Conservation (phyloP, 441 rosid genomes). For the Croton laevigatus region DNA sequence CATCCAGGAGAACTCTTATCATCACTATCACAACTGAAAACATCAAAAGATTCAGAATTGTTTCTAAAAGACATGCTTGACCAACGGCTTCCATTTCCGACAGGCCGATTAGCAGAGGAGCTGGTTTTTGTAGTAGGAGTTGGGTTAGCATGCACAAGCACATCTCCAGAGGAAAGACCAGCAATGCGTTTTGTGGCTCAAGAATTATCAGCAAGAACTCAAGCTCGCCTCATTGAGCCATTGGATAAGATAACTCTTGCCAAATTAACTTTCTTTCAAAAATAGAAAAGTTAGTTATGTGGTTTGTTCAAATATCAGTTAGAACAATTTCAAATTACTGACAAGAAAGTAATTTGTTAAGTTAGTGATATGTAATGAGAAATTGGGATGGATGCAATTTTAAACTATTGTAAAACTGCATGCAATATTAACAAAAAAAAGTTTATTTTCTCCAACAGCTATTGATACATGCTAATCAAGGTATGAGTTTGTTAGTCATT, state of each 20-base stretch:
- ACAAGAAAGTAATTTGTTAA: no score
- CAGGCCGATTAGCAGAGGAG: conserved; percentile 40
- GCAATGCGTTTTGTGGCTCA: conserved; percentile 53
- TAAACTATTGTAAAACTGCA: no score
- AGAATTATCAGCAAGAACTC: conserved; percentile 41
- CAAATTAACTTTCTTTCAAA: conserved; percentile 27
- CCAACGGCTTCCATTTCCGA: conserved; percentile 41
- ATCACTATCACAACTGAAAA: conserved; percentile 22
- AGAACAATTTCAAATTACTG: no score
- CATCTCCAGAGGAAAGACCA: conserved; percentile 42
- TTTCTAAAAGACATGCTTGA: conserved; percentile 47
- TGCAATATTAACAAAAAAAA: no score
- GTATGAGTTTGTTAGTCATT: no score
- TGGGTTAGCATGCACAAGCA: conserved; percentile 43
- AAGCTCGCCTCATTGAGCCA: conserved; percentile 31
- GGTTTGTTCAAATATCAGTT: no score
- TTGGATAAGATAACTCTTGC: conserved; percentile 24
- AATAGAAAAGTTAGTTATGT: conserved; percentile 2
- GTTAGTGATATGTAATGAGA: no score
- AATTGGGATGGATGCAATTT: no score
- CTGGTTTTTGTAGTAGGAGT: conserved; percentile 35
- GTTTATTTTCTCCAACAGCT: no score
- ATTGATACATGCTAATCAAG: no score
- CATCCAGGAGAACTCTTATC: conserved; percentile 59
- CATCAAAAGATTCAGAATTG: conserved; percentile 24